These are phyloP conservation scores for Datura wrightii DNA, from an alignment of 257 asterid genomes.

Conservation along the genomic window DNA sequence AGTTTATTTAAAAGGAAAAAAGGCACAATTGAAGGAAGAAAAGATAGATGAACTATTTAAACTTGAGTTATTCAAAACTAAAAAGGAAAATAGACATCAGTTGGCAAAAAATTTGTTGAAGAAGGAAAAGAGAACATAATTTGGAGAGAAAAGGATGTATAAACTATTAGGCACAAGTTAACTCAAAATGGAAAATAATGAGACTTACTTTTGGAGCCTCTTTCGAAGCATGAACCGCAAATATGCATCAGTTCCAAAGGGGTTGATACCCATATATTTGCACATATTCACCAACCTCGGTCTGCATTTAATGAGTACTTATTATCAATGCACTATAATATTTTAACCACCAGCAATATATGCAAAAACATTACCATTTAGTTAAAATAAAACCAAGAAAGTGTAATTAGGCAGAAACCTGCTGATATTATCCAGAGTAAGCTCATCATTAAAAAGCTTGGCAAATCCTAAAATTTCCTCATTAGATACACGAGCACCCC, in stretches of 20 bases:
- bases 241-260: slow-evolving; percentile 88
- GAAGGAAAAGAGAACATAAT: not conserved
- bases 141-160: not conserved
- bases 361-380: slow-evolving; percentile 34
- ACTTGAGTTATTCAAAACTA: not conserved
- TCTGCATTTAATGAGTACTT: slow-evolving; percentile 45
- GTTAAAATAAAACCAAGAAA: slow-evolving; percentile 9
- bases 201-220: slow-evolving; percentile 71
- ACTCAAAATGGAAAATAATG: slow-evolving; percentile 34
- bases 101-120: not conserved
- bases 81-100: not conserved
- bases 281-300: slow-evolving; percentile 93
- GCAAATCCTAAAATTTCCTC: slow-evolving; percentile 93
- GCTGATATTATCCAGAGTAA: slow-evolving; percentile 91
- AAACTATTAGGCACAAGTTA: slow-evolving; percentile 6
- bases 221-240: slow-evolving; percentile 85
- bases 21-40: not conserved
- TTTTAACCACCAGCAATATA: slow-evolving; percentile 3
- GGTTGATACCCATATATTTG: slow-evolving; percentile 90
- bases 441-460: slow-evolving; percentile 93
- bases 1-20: not conserved
- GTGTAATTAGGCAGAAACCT: slow-evolving; percentile 50
- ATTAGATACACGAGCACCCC: slow-evolving; percentile 77
- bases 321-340: not conserved
- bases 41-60: not conserved